phyloP scores from a whole-genome alignment of 2,329 filamentous ascomycete species.

The Drechmeria coniospora region DNA sequence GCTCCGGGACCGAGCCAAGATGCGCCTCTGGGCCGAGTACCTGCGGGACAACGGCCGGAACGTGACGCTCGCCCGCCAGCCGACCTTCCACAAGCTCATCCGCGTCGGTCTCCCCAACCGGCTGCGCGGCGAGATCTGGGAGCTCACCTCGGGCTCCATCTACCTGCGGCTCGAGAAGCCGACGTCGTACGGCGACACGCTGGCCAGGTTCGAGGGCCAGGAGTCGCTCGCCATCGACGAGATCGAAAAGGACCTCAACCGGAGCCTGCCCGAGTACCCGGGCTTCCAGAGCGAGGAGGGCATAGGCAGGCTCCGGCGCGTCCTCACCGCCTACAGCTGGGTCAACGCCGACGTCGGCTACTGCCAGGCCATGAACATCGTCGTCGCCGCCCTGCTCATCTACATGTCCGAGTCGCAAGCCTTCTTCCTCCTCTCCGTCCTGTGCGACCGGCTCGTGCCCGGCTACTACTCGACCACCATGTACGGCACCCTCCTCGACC shows the following conservation, averaged over 20 bases:
- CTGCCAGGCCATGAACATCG: constrained; percentile 99
- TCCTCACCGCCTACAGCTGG: constrained; percentile 96
- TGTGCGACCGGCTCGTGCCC: constrained; percentile 85
- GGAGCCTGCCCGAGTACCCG: constrained; percentile 90
- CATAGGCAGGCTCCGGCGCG: constrained; percentile 74
- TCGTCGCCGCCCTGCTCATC: constrained; percentile 92
- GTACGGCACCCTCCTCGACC: constrained; percentile 94
- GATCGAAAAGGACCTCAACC: constrained; percentile 96
- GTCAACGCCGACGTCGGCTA: constrained; percentile 90
- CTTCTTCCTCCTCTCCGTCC: constrained; percentile 79
- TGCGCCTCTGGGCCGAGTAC: constrained; percentile 95
- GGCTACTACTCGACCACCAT: constrained; percentile 98
- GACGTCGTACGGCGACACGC: constrained; percentile 66
- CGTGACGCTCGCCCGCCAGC: constrained; percentile 79
- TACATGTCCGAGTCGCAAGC: constrained; percentile 96
- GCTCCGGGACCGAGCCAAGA: constrained; percentile 86
- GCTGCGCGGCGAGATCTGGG: constrained; percentile 88
- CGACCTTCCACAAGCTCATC: constrained; percentile 95
- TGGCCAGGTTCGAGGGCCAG: constrained; percentile 67
- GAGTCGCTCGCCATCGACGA: constrained; percentile 95
- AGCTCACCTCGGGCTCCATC: constrained; percentile 80
- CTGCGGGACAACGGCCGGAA: constrained; percentile 90
- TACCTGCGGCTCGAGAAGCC: constrained; percentile 80
- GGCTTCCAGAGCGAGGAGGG: constrained; percentile 95
- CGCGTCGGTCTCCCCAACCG: constrained; percentile 89